Evolutionary conservation across 2,329 filamentous ascomycete genomes (phyloP).

Genomic region (Apiospora pterosperma): DNA sequence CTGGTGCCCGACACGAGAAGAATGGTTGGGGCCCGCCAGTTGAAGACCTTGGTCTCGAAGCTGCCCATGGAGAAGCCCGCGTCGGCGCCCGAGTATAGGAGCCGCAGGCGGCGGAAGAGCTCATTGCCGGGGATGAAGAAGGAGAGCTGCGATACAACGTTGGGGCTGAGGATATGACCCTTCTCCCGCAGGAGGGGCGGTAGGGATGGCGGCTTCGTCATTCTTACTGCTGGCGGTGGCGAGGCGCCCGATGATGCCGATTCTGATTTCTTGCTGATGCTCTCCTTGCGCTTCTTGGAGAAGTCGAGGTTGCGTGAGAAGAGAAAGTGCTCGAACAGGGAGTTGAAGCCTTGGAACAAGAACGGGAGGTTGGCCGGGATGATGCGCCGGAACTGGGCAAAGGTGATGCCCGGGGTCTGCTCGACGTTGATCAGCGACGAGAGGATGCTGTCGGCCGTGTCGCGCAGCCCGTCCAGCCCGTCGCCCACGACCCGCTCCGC

Average conservation of each 20-base stretch:
- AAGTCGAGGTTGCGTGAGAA: constrained; percentile 71
- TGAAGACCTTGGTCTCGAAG: constrained; percentile 72
- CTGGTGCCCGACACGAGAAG: constrained; percentile 66
- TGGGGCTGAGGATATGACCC: constrained; percentile 63
- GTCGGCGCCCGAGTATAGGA: constrained; percentile 67
- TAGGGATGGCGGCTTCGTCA: neutral
- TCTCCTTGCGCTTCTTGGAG: constrained; percentile 49
- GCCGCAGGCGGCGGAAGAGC: constrained; percentile 63
- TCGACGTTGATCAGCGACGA: constrained; percentile 65
- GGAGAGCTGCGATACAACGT: constrained; percentile 65
- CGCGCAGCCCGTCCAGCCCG: constrained; percentile 55
- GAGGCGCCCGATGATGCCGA: neutral
- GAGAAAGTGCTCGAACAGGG: constrained; percentile 71
- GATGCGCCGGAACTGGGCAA: constrained; percentile 56
- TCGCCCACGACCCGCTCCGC: constrained; percentile 52
- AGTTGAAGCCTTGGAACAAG: constrained; percentile 64
- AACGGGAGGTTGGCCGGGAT: constrained; percentile 60
- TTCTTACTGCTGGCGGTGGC: neutral
- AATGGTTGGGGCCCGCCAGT: constrained; percentile 73
- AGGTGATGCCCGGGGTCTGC: constrained; percentile 59
- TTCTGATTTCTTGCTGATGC: constrained; percentile 11
- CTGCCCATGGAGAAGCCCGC: constrained; percentile 76
- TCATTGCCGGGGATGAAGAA: constrained; percentile 65
- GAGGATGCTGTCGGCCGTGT: constrained; percentile 62
- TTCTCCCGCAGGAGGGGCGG: constrained; percentile 46